Percentiles rank a stretch among this genome's conserved stretches.
phyloP scores from a whole-genome alignment of 108 stramenopile species.

The Nannochloropsis gaditana region DNA sequence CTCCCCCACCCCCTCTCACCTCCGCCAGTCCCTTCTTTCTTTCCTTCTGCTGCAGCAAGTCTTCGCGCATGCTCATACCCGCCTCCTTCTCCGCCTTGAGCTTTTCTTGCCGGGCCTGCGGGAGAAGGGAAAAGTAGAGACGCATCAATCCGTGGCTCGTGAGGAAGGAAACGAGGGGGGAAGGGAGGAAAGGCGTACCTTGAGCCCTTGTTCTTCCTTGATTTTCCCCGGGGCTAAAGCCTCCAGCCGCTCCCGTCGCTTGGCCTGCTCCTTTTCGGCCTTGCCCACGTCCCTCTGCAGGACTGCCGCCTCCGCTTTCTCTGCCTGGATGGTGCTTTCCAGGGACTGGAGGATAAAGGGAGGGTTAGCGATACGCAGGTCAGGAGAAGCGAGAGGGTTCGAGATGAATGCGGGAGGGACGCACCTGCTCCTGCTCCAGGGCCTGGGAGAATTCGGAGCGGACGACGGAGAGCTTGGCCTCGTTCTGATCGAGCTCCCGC shows the following conservation, averaged over 20 bases:
- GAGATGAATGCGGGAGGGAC: too few relatives aligned
- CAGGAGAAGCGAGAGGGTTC: background rate
- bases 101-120: background rate
- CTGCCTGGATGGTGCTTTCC: background rate
- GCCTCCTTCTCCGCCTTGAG: background rate
- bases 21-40: background rate
- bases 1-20: background rate
- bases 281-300: background rate
- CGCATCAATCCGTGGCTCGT: background rate
- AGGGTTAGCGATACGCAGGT: background rate
- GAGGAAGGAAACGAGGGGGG: background rate
- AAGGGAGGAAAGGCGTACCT: background rate
- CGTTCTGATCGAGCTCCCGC: too few relatives aligned
- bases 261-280: background rate
- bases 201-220: background rate
- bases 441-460: too few relatives aligned
- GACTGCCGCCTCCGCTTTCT: background rate
- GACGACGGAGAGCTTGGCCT: too few relatives aligned
- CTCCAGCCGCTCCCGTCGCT: background rate
- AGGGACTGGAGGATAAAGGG: background rate
- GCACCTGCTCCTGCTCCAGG: too few relatives aligned
- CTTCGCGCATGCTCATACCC: background rate
- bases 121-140: background rate
- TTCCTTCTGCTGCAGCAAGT: background rate
- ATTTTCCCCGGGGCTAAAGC: background rate